Evolutionary conservation across 169 alveolate genomes (phyloP).

Genomic region (Neospora caninum): DNA sequence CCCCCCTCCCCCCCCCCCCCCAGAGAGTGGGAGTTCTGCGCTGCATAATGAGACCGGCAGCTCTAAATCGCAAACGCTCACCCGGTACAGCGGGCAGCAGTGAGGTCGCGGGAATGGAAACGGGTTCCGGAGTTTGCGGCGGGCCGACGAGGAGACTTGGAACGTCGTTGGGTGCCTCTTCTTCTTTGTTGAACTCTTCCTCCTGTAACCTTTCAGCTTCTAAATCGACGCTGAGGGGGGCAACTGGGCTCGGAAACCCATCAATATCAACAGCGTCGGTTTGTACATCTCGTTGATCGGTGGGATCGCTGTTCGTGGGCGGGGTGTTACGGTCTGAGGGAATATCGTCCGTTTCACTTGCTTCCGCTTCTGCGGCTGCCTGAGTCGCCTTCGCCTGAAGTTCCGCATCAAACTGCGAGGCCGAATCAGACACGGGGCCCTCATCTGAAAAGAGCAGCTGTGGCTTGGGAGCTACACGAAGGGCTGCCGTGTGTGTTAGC

Average conservation of each 20-base stretch:
- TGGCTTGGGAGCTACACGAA: background rate
- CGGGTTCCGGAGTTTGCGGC: conserved; percentile 24
- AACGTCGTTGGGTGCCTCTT: background rate
- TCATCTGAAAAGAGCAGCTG: background rate
- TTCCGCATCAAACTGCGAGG: background rate
- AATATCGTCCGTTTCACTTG: background rate
- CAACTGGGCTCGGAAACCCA: background rate
- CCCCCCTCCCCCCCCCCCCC: no score
- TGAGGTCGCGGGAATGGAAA: background rate
- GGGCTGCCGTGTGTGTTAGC: background rate
- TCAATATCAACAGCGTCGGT: background rate
- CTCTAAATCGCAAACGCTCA: background rate
- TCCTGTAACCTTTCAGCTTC: background rate
- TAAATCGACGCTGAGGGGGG: background rate
- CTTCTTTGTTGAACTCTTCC: background rate
- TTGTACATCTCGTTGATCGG: background rate
- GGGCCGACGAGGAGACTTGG: background rate
- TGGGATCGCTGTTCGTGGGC: background rate
- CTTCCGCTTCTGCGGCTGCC: background rate
- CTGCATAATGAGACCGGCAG: no score
- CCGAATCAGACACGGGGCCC: background rate
- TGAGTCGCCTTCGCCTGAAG: background rate
- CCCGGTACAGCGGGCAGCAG: background rate
- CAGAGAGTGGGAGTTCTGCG: no score
- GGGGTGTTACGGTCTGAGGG: background rate